Evolutionary conservation across 257 asterid genomes (phyloP), one percentile per base, ranked within the genome.

Genomic region (Ilex aquifolium): DNA sequence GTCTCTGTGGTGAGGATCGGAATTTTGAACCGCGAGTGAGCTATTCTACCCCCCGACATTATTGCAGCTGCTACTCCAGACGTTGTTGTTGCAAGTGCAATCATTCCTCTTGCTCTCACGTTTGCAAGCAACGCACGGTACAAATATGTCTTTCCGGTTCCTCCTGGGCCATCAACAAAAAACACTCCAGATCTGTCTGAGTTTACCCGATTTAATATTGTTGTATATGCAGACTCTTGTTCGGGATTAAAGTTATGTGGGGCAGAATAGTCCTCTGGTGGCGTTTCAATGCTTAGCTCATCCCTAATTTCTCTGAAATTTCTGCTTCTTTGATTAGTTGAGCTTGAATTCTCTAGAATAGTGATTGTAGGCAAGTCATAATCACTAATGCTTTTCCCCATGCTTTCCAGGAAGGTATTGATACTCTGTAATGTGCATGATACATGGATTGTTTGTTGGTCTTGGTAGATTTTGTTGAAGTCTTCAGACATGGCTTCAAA

Each of bases 1-100:
- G 9, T 16, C 7, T 53, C 40, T 4, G 31, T 2, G 2, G 14
- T 44, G 14, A 36, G 30, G 0, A 72, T 52, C 2, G 67, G 67
- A 0, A 73, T 63, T 31, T 64, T 74, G 7, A 74, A 68, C 1
- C 64, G 17, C 0, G 74, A 68, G 32, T 68, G 63, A 0, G 65
- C 31, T 2, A 64, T 65, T 10, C 68, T 21, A 21, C 27, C 63
- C 8, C 67, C 67, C 0, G 55, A 30, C 4, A 62, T 5, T 0
- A 61, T 61, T 0, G 69, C 56, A 3, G 70, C 17, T 2, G 61
- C 62, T 10, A 69, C 8, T 0, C 69, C 56, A 0, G 61, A 63
- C 4, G 55, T 63, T 7, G 64, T 16, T 1, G 39, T 63, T 3
- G 74, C 74, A 4, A 63, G 5, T 3, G 68, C 60, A 0, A 69